Percentiles rank a stretch among this genome's conserved stretches.
Evolutionary conservation across 2,329 filamentous ascomycete species (phyloP).

Genomic region (Lizonia empirigonia): DNA sequence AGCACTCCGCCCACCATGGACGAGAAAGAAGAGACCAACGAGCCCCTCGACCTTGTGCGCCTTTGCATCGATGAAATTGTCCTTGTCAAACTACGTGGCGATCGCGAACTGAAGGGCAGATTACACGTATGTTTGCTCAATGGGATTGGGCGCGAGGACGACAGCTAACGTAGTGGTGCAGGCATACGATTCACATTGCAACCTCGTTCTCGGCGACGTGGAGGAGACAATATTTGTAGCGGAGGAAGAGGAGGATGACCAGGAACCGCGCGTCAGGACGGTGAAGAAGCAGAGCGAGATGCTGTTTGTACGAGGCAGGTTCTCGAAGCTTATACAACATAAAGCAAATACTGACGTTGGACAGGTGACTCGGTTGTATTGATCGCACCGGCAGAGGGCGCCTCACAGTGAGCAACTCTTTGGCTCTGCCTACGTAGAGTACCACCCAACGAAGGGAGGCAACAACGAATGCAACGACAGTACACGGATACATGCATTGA

Average conservation of each 20-base stretch:
- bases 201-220: conserved; percentile 92
- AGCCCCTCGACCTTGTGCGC: conserved; percentile 94
- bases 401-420: conserved; percentile 30
- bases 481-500: conserved; percentile 14
- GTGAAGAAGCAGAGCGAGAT: conserved; percentile 98
- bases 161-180: conserved; percentile 49
- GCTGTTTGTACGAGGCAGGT: conserved; percentile 90
- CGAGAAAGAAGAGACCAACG: conserved; percentile 78
- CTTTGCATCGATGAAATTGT: conserved; percentile 94
- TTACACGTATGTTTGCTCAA: conserved; percentile 71
- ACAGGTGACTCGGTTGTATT: conserved; percentile 58
- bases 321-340: neutral
- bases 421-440: conserved; percentile 11
- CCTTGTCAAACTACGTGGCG: conserved; percentile 94
- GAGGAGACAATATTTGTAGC: conserved; percentile 96
- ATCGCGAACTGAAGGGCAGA: conserved; percentile 92
- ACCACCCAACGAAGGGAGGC: conserved; percentile 6
- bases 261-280: conserved; percentile 65
- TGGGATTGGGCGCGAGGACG: neutral
- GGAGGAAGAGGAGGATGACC: conserved; percentile 86
- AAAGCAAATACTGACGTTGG: neutral
- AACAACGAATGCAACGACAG: conserved; percentile 1
- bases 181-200: conserved; percentile 99
- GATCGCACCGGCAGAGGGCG: conserved; percentile 50
- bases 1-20: conserved; percentile 66